Percentiles rank a stretch among this genome's conserved stretches.
These are phyloP conservation scores for Lodderomyces metapsilosis DNA, from an alignment of 1,139 yeast genomes.

Conservation along the genomic window DNA sequence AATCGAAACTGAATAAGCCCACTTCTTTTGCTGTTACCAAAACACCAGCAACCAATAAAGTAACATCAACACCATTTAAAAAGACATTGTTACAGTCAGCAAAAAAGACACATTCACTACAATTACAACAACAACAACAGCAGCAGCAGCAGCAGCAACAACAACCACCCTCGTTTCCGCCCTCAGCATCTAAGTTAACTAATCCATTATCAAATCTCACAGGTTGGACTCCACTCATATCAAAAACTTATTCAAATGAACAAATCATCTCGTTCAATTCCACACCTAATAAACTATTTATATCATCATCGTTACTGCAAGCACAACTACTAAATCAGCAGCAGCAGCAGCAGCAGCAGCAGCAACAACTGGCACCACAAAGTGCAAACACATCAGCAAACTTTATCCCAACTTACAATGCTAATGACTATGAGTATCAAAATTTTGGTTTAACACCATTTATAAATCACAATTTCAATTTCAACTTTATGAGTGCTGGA, in stretches of 20 bases:
- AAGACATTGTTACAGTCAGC: conserved; percentile 6
- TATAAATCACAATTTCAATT: conserved; percentile 37
- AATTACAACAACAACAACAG: conserved; percentile 5
- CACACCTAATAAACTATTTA: conserved; percentile 27
- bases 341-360: background rate
- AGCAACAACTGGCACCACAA: background rate
- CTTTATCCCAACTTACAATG: background rate
- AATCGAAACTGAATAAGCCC: background rate
- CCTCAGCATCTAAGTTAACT: conserved; percentile 27
- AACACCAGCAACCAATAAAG: conserved; percentile 11
- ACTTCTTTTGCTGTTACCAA: conserved; percentile 7
- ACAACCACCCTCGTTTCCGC: conserved; percentile 19
- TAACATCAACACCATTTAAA: conserved; percentile 7
- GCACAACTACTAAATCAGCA: conserved; percentile 1
- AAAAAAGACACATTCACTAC: conserved; percentile 8
- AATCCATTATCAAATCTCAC: conserved; percentile 23
- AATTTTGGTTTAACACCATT: conserved; percentile 48
- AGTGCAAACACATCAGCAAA: conserved; percentile 1
- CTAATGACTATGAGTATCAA: conserved; percentile 26
- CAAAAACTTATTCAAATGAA: conserved; percentile 39
- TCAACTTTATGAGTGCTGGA: conserved; percentile 15
- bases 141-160: conserved; percentile 5
- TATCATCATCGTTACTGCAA: conserved; percentile 5
- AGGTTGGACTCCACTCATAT: conserved; percentile 48
- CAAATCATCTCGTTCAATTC: conserved; percentile 35